Evolutionary conservation across 1,284 basidiomycete species (phyloP).

Genomic region (Polyporus tsugae): DNA sequence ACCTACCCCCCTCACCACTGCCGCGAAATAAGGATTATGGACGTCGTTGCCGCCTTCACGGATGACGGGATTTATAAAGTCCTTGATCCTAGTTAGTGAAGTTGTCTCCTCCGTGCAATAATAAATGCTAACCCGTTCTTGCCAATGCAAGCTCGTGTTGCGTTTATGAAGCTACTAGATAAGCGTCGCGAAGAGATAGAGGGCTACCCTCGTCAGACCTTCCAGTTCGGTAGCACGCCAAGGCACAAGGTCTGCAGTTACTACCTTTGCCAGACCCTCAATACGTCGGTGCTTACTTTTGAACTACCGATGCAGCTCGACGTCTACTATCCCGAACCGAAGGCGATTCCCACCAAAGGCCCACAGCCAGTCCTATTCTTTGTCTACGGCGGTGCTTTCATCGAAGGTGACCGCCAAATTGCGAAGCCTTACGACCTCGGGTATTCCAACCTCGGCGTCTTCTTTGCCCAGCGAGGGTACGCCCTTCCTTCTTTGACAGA

Average conservation of each 20-base stretch:
- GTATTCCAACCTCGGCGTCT: constrained; percentile 64
- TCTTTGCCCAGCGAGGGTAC: constrained; percentile 61
- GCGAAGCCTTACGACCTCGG: constrained; percentile 56
- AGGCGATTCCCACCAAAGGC: constrained; percentile 27
- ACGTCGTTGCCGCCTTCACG: constrained; percentile 17
- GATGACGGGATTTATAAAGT: constrained; percentile 12
- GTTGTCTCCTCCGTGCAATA: not conserved
- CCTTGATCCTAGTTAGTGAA: constrained; percentile 15
- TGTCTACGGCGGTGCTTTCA: constrained; percentile 70
- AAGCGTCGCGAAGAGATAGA: constrained; percentile 50
- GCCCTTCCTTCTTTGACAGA: not conserved
- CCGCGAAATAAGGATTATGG: constrained; percentile 7
- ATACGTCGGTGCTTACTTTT: not conserved
- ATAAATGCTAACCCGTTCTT: not conserved
- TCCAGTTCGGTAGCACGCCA: constrained; percentile 60
- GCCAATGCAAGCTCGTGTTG: constrained; percentile 25
- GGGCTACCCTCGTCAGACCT: constrained; percentile 55
- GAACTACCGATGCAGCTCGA: constrained; percentile 50
- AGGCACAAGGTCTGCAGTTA: constrained; percentile 57
- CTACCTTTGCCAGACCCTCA: not conserved
- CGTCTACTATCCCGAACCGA: constrained; percentile 60
- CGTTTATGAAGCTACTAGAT: constrained; percentile 55
- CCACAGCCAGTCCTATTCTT: constrained; percentile 65
- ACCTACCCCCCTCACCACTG: not conserved
- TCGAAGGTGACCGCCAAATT: constrained; percentile 53